Base-by-base conservation (phyloP, 2,329 filamentous ascomycete species). In the Hirsutella minnesotensis region DNA sequence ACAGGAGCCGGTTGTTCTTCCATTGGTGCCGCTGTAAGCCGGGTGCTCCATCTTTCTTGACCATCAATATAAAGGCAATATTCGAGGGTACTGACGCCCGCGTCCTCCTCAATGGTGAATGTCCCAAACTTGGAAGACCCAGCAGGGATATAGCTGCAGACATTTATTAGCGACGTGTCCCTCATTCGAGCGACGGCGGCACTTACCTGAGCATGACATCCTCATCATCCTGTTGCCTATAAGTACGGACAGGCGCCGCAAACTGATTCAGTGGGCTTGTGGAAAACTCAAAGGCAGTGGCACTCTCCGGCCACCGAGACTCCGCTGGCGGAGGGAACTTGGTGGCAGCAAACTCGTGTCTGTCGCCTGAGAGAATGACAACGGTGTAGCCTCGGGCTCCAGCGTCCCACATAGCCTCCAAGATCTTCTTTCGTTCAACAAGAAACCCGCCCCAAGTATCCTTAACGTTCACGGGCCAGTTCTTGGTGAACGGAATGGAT, bases 401-500 rank as follows among this genome's bases (percentile, higher is more conserved):
- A 0, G 84, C 81, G 47, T 85, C 81, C 88, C 92, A 96, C 77
- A 95, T 95, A 2, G 86, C 85, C 59, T 95, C 83, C 13, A 98
- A 79, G 21, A 96, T 75, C 43, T 69, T 71, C 42, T 73, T 76
- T 15, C 92, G 81, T 67, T 98, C 92, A 39, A 72, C 66, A 2
- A 95, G 70, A 61, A 94, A 95, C 0, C 90, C 90, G 38, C 86
- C 87, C 92, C 92, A 98, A 0, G 92, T 96, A 57, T 98, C 92
- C 47, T 81, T 72, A 2, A 79, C 79, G 49, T 92, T 90, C 49
- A 95, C 77, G 20, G 79, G 83, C 90, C 92, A 98, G 62, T 98
- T 98, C 66, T 95, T 94, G 7, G 92, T 96, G 59, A 98, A 95
- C 0, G 92, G 92, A 5, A 96, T 84, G 16, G 85, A 89, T 33